Base-by-base conservation (phyloP, 2,329 filamentous ascomycete species). In the Diaporthe sp. region DNA sequence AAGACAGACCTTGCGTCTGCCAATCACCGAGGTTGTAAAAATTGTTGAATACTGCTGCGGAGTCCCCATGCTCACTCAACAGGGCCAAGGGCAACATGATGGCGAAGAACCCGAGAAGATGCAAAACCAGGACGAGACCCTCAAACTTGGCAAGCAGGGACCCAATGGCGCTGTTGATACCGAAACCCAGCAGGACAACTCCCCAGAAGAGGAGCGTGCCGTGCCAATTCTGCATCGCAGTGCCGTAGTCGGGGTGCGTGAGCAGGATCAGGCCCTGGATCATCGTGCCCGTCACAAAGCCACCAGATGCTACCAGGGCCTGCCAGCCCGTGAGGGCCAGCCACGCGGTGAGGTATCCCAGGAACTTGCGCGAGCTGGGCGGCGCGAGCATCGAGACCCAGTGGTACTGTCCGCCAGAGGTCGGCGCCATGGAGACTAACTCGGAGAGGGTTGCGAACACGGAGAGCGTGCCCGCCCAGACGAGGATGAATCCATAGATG, bases 321-420 rank as follows among this genome's bases (percentile, higher is more conserved):
- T 81, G 79, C 80, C 80, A 81, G 2, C 76, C 77, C 0, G 78
- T 68, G 3, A 78, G 78, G 3, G 80, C 81, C 12, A 81, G 73
- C 80, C 80, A 82, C 3, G 75, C 80, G 7, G 69, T 80, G 13
- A 81, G 57, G 55, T 81, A 82, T 2, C 77, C 59, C 10, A 82
- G 75, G 62, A 81, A 81, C 8, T 69, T 70, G 2, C 75, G 67
- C 28, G 75, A 78, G 2, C 76, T 75, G 6, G 61, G 31, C 0
- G 80, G 81, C 1, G 79, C 79, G 31, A 81, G 75, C 76, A 82
- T 79, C 5, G 78, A 77, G 3, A 81, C 79, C 80, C 80, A 82
- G 77, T 90, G 88, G 76, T 91, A 91, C 78, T 91, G 89, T 1
- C 90, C 90, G 31, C 89, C 89, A 9, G 86, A 86, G 0, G 88